phyloP scores from a whole-genome alignment of 2,329 filamentous ascomycete genomes.

The Exophiala spinifera region DNA sequence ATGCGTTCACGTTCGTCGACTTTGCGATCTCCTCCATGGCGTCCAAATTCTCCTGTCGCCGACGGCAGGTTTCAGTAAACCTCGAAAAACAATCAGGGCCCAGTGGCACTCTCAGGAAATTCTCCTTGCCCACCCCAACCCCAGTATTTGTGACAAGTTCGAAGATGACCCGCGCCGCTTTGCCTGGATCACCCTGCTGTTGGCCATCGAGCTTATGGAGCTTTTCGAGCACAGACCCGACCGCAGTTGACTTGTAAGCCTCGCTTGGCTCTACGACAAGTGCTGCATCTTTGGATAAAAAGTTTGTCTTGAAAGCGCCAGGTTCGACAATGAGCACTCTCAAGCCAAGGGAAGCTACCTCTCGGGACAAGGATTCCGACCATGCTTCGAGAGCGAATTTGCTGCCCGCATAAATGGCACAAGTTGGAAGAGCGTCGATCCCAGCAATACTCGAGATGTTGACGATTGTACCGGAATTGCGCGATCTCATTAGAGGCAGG shows the following conservation, averaged over 20 bases:
- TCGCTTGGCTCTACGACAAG: constrained; percentile 10
- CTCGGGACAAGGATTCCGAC: constrained; percentile 38
- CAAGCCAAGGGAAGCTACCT: constrained; percentile 38
- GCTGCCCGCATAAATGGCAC: constrained; percentile 33
- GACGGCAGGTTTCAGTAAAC: constrained; percentile 16
- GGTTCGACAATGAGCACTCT: constrained; percentile 43
- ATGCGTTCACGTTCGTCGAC: background rate
- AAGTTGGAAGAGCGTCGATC: constrained; percentile 30
- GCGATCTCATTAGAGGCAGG: constrained; percentile 21
- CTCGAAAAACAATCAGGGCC: constrained; percentile 37
- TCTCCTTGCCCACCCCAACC: constrained; percentile 33
- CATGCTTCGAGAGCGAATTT: constrained; percentile 44
- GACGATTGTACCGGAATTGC: constrained; percentile 19
- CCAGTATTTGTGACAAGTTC: constrained; percentile 37
- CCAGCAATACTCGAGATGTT: constrained; percentile 24
- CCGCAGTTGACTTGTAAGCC: constrained; percentile 5
- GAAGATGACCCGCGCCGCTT: constrained; percentile 37
- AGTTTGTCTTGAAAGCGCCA: constrained; percentile 44
- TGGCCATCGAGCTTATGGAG: constrained; percentile 27
- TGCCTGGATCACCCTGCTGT: constrained; percentile 36
- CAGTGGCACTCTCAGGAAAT: constrained; percentile 37
- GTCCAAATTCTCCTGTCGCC: constrained; percentile 5
- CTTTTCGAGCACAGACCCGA: constrained; percentile 8
- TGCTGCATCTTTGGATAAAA: constrained; percentile 31
- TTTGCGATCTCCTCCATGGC: constrained; percentile 2